phyloP scores from a whole-genome alignment of 495 filamentous ascomycete species.

The Daldinia childiae region DNA sequence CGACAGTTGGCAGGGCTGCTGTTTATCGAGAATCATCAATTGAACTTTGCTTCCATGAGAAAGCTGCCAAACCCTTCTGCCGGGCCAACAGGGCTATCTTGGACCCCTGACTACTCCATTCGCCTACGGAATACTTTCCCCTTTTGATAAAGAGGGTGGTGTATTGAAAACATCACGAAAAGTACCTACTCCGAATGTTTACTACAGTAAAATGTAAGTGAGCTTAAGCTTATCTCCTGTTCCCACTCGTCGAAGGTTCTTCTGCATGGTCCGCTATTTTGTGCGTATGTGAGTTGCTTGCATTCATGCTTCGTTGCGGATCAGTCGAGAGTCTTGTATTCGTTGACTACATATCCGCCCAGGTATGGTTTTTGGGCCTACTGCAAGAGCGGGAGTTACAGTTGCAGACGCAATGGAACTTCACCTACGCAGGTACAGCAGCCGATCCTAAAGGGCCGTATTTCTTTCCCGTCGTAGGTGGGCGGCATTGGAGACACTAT shows the following conservation, averaged over 20 bases:
- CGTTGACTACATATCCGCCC: conserved; percentile 15
- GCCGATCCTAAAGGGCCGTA: conserved; percentile 1
- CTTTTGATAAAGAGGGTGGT: conserved; percentile 23
- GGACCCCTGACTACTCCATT: conserved; percentile 22
- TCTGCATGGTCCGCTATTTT: conserved; percentile 31
- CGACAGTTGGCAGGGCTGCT: conserved; percentile 30
- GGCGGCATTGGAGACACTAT: neutral
- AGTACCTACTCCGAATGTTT: neutral
- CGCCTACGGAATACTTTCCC: conserved; percentile 31
- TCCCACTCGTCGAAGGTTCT: neutral
- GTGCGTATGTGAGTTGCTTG: conserved; percentile 33
- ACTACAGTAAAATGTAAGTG: neutral
- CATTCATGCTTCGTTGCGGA: conserved; percentile 26
- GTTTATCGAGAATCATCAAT: conserved; percentile 15
- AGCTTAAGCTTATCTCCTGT: neutral
- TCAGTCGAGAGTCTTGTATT: conserved; percentile 15
- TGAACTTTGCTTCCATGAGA: conserved; percentile 3
- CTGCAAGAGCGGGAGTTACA: conserved; percentile 37
- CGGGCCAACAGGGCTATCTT: conserved; percentile 24
- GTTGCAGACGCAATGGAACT: conserved; percentile 40
- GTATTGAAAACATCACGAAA: conserved; percentile 13
- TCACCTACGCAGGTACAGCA: conserved; percentile 38
- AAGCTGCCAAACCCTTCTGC: conserved; percentile 21
- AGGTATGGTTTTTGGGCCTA: conserved; percentile 3
- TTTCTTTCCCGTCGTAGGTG: neutral